Percentiles rank a stretch among this genome's conserved stretches.
Evolutionary conservation across 345 rosid species (phyloP).

Genomic region (Murraya paniculata): DNA sequence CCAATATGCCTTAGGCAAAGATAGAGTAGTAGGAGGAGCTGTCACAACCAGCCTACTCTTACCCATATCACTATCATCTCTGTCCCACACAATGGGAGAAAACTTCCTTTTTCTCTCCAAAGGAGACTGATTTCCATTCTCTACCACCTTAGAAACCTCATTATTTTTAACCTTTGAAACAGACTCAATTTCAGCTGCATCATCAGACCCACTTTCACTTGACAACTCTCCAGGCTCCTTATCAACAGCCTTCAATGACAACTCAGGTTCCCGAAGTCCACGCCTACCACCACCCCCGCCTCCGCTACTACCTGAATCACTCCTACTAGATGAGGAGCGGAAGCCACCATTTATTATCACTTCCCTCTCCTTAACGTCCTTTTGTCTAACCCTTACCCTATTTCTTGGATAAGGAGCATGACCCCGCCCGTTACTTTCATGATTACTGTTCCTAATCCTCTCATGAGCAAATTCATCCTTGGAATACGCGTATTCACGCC

Average conservation of each 20-base stretch:
- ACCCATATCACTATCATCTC: constrained; percentile 55
- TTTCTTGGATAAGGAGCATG: constrained; percentile 38
- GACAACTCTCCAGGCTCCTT: constrained; percentile 99
- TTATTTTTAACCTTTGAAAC: constrained; percentile 39
- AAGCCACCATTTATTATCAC: constrained; percentile 47
- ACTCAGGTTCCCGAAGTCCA: constrained; percentile 38
- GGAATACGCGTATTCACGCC: constrained; percentile 43
- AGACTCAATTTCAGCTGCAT: constrained; percentile 54
- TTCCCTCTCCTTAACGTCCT: constrained; percentile 69
- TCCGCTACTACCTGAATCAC: constrained; percentile 55
- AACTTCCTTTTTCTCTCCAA: constrained; percentile 82
- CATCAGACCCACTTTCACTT: constrained; percentile 97
- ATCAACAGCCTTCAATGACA: constrained; percentile 50
- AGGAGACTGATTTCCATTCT: constrained; percentile 46
- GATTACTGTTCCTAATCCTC: constrained; percentile 37
- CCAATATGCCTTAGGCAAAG: constrained; percentile 40
- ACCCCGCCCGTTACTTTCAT: constrained; percentile 31
- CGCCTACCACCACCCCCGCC: constrained; percentile 37
- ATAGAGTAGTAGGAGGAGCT: constrained; percentile 59
- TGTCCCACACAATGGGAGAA: constrained; percentile 98
- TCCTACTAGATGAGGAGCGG: constrained; percentile 54
- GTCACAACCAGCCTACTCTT: constrained; percentile 37
- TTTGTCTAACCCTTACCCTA: constrained; percentile 56
- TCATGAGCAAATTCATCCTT: constrained; percentile 45
- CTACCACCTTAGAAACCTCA: constrained; percentile 38